phyloP scores from a whole-genome alignment of 352 stramenopile species.

The Globisporangium barbulae region DNA sequence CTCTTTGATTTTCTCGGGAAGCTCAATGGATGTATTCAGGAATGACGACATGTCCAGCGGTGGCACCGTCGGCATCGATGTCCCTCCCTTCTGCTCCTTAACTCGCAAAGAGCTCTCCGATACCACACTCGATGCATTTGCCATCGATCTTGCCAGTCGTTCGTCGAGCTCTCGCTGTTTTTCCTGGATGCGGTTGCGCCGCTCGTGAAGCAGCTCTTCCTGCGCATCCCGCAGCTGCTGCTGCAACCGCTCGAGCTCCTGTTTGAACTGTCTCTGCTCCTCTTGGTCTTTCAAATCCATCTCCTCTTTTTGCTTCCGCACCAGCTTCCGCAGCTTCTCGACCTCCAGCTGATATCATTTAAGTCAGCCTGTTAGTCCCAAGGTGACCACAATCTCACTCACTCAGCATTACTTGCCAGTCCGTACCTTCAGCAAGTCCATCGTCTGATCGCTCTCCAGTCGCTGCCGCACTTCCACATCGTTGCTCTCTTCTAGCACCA shows the following conservation, averaged over 20 bases:
- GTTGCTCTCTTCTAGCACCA: conserved; percentile 56
- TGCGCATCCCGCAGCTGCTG: conserved; percentile 49
- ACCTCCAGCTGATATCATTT: conserved; percentile 33
- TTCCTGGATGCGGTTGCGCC: conserved; percentile 49
- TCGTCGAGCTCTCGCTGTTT: conserved; percentile 54
- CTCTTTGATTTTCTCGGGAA: conserved; percentile 50
- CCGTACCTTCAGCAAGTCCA: conserved; percentile 57
- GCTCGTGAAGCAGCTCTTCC: conserved; percentile 50
- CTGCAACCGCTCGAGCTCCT: conserved; percentile 32
- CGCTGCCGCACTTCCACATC: conserved; percentile 50
- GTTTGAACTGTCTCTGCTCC: conserved; percentile 24
- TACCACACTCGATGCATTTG: not conserved
- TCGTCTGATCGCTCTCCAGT: conserved; percentile 55
- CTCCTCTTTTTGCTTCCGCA: conserved; percentile 45
- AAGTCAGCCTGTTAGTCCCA: conserved; percentile 2
- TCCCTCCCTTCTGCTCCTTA: not conserved
- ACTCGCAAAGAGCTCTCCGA: not conserved
- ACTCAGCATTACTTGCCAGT: no score
- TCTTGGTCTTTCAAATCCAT: conserved; percentile 33
- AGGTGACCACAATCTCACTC: no score
- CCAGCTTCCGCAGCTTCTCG: conserved; percentile 57
- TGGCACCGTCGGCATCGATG: not conserved
- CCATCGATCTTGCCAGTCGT: conserved; percentile 29
- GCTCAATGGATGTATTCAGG: conserved; percentile 50
- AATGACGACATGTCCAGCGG: conserved; percentile 45